A percentile compares a stretch with the other conserved stretches of the same genome.
Conservation (phyloP, 2,329 filamentous ascomycete genomes). For the Scopulariopsis brevicaulis region DNA sequence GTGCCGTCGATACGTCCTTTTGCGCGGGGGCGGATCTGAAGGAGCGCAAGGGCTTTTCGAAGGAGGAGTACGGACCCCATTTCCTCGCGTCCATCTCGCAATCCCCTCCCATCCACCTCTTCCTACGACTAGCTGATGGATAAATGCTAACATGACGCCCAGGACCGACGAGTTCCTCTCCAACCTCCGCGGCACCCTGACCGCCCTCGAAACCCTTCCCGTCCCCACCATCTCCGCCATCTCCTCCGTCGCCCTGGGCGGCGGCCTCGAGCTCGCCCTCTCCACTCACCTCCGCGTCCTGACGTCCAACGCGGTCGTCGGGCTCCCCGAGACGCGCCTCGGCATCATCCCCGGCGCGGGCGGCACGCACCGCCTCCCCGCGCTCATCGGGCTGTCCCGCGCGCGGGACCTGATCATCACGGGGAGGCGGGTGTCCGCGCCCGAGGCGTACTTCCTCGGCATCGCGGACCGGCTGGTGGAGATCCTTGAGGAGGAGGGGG, state of each 20-base stretch:
- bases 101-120: constrained; percentile 5
- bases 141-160: constrained; percentile 1
- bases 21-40: constrained; percentile 94
- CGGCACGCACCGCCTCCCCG: constrained; percentile 78
- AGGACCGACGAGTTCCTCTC: constrained; percentile 73
- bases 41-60: constrained; percentile 66
- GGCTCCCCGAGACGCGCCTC: constrained; percentile 81
- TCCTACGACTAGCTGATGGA: not conserved
- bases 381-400: constrained; percentile 64
- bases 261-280: constrained; percentile 86
- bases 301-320: constrained; percentile 64
- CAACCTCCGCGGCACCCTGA: constrained; percentile 65
- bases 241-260: constrained; percentile 76
- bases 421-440: constrained; percentile 68
- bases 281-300: constrained; percentile 85
- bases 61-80: constrained; percentile 53
- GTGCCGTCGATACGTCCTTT: constrained; percentile 76
- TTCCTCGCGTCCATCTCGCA: not conserved
- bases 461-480: constrained; percentile 86
- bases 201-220: constrained; percentile 60
- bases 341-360: constrained; percentile 93
- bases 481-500: constrained; percentile 45
- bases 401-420: constrained; percentile 89
- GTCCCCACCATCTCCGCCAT: constrained; percentile 87
- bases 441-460: constrained; percentile 86